Evolutionary conservation across 1,284 basidiomycete species (phyloP), one percentile per base, ranked within the genome.

Genomic region (Pholiota adiposa): DNA sequence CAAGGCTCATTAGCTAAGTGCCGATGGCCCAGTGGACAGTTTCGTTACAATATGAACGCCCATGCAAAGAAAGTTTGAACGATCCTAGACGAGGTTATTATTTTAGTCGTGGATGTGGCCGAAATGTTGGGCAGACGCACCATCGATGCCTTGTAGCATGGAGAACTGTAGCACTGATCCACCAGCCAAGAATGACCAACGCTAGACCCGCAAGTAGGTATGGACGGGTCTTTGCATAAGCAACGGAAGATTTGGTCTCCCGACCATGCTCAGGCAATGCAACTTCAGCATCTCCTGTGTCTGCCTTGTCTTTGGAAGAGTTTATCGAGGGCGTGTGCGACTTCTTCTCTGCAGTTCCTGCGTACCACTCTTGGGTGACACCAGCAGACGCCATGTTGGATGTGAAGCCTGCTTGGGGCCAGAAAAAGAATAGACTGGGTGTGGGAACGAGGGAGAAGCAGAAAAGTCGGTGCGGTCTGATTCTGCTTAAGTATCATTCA

Each of bases 31-130:
- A 52, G 25, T 16, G 25, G 44, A 52, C 23, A 41, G 38, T 40
- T 25, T 6, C 77, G 83, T 66, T 65, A 88, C 87, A 82, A 63
- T 64, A 93, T 77, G 77, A 93, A 92, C 56, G 85, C 85, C 92
- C 92, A 94, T 3, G 92, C 89, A 67, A 88, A 90, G 46, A 93
- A 51, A 0, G 90, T 90, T 73, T 92, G 90, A 6, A 90, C 87
- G 63, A 93, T 83, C 90, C 90, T 87, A 34, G 12, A 21, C 51
- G 31, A 36, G 6, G 31, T 14, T 55, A 64, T 46, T 61, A 4
- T 16, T 14, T 11, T 46, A 53, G 43, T 38, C 19, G 57, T 48
- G 33, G 61, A 67, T 58, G 38, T n/a, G 6, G 19, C n/a, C 19
- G n/a, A 29, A 36, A 9, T 19, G 51, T 38, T 54, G 25, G 2